A percentile compares a stretch with the other conserved stretches of the same genome.
Evolutionary conservation across 164 flowering plant species (phyloP).

Genomic region (Aristolochia californica): DNA sequence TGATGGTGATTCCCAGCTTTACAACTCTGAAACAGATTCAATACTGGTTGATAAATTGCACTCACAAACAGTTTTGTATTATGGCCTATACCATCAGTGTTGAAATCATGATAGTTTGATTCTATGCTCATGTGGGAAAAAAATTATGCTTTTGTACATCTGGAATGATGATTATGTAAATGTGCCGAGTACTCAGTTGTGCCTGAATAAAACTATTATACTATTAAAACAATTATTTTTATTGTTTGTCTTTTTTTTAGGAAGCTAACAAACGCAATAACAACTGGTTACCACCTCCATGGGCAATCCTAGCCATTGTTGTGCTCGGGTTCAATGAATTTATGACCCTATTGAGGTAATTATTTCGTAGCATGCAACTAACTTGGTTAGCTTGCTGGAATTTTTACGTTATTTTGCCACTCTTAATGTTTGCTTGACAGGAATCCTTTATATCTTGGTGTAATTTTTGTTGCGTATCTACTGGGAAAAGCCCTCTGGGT

Average conservation of each 20-base stretch:
- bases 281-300: conserved; percentile 96
- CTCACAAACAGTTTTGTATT: too few species aligned
- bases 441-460: conserved; percentile 67
- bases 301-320: conserved; percentile 78
- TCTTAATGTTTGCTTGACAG: conserved; percentile 28
- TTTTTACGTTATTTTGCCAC: conserved; percentile 2
- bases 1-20: not conserved
- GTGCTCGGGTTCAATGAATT: conserved; percentile 88
- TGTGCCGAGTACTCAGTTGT: too few species aligned
- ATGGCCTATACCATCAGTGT: too few species aligned
- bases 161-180: too few species aligned
- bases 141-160: too few species aligned
- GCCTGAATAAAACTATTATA: too few species aligned
- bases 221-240: not conserved
- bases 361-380: not conserved
- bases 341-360: conserved; percentile 81
- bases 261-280: conserved; percentile 76
- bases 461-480: conserved; percentile 60
- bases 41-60: too few species aligned
- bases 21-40: too few species aligned
- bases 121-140: too few species aligned
- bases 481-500: conserved; percentile 76
- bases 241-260: conserved; percentile 19
- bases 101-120: too few species aligned
- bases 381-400: not conserved